phyloP scores from a whole-genome alignment of 345 rosid species.

The Eucalyptus polyanthemos region DNA sequence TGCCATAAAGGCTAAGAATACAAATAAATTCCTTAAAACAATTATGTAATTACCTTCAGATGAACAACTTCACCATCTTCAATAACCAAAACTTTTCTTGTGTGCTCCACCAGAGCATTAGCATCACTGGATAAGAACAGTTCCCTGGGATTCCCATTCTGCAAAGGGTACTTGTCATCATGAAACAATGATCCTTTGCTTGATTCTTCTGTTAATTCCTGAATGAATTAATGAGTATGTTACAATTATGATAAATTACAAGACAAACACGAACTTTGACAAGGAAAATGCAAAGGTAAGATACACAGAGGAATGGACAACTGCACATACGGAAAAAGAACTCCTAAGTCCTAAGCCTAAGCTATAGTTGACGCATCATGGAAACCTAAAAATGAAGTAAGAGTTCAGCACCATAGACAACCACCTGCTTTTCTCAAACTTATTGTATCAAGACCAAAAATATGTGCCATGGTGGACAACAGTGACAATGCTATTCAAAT shows the following conservation, averaged over 20 bases:
- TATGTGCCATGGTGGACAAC: not conserved
- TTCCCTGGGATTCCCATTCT: constrained; percentile 66
- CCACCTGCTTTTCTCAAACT: not conserved
- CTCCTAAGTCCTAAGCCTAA: not conserved
- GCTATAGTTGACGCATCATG: not conserved
- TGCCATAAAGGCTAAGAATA: not conserved
- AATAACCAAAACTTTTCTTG: constrained; percentile 80
- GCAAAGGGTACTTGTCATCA: constrained; percentile 50
- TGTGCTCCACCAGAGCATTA: constrained; percentile 84
- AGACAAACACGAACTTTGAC: not conserved
- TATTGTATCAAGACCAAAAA: not conserved
- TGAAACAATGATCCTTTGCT: constrained; percentile 37
- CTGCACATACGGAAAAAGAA: not conserved
- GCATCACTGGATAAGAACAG: constrained; percentile 89
- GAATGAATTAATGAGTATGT: not conserved
- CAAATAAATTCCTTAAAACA: not conserved
- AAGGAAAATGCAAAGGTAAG: not conserved
- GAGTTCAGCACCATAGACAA: not conserved
- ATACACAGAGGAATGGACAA: not conserved
- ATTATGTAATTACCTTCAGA: constrained; percentile 45
- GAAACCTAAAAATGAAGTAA: not conserved
- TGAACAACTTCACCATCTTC: constrained; percentile 93
- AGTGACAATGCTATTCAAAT: not conserved
- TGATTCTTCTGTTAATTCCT: constrained; percentile 48
- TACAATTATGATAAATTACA: not conserved